Base-by-base conservation (phyloP, 805 yeast genomes). In the Saturnispora kantuleensis region DNA sequence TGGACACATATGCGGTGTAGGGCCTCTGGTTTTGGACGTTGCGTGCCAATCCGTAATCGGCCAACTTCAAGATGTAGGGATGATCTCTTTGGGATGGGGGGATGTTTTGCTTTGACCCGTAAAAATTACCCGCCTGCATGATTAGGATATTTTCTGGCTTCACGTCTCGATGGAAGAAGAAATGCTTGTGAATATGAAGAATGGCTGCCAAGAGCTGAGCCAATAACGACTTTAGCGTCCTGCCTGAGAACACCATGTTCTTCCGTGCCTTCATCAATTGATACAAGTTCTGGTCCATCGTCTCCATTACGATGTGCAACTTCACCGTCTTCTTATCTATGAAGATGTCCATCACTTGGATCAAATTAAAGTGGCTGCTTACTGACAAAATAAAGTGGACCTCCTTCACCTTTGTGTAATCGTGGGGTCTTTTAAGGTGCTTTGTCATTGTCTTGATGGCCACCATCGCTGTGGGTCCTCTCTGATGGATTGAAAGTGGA, bases 111-210 rank as follows among this genome's bases (percentile, higher is more conserved):
- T 56, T 60, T 10, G 63, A 52, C 2, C 75, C 74, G 58, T 74
- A 81, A 55, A 73, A 82, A 41, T 70, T 70, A 34, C 64, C 61
- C 5, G 81, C 64, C 17, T 80, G 77, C 32, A 79, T 69, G 4
- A 89, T 76, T 52, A 90, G 71, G 21, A 90, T 81, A 62, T 90
- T 90, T 56, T 90, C 97, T 0, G 98, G 97, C 62, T 90, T 90
- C 40, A 90, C 72, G 67, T 90, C 98, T 46, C 98, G 74, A 60
- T 90, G 97, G 56, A 81, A 81, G 56, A 71, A 85, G 10, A 74
- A 73, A 53, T 70, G 66, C 26, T 62, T 59, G 56, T 86, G 98
- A 45, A 90, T 87, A 60, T 90, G 97, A 46, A 77, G 74, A 28
- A 89, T 70, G 4, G 93, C 98, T 45, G 74, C 70, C 46, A 86